Evolutionary conservation across 768 basidiomycete genomes (phyloP).

Genomic region (Pulveroboletus frians): DNA sequence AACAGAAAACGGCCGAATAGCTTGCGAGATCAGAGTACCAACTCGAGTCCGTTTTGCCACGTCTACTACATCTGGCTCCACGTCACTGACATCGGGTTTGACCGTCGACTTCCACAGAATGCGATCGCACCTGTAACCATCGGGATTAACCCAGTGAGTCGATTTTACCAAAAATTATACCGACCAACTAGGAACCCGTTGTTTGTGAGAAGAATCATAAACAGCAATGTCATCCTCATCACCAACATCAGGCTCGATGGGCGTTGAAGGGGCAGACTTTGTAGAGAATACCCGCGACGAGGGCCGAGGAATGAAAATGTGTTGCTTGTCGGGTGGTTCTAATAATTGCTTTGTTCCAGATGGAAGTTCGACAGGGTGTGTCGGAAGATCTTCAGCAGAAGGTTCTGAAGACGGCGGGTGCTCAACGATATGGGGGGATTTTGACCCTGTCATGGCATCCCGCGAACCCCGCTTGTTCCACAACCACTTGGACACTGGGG

Average conservation of each 20-base stretch:
- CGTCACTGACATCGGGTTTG: conserved; percentile 39
- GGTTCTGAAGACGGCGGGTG: conserved; percentile 21
- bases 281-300: conserved; percentile 28
- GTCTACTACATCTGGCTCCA: conserved; percentile 33
- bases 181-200: conserved; percentile 81
- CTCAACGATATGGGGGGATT: conserved; percentile 24
- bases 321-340: conserved; percentile 19
- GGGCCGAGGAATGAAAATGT: conserved; percentile 20
- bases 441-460: conserved; percentile 9
- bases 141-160: conserved; percentile 1
- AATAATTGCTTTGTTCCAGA: conserved; percentile 11
- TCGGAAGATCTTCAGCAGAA: conserved; percentile 24
- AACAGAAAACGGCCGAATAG: conserved; percentile 43
- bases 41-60: conserved; percentile 41
- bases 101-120: conserved; percentile 79
- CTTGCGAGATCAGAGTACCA: conserved; percentile 49
- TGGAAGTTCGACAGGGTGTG: conserved; percentile 16
- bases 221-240: conserved; percentile 53
- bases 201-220: conserved; percentile 77
- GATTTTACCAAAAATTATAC: conserved; percentile 18
- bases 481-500: conserved; percentile 28
- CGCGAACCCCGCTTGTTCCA: conserved; percentile 21
- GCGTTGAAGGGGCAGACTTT: conserved; percentile 28
- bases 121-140: conserved; percentile 66
- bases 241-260: conserved; percentile 31